Evolutionary conservation across 208 protist species (phyloP).

Genomic region (Crithidia bombi): DNA sequence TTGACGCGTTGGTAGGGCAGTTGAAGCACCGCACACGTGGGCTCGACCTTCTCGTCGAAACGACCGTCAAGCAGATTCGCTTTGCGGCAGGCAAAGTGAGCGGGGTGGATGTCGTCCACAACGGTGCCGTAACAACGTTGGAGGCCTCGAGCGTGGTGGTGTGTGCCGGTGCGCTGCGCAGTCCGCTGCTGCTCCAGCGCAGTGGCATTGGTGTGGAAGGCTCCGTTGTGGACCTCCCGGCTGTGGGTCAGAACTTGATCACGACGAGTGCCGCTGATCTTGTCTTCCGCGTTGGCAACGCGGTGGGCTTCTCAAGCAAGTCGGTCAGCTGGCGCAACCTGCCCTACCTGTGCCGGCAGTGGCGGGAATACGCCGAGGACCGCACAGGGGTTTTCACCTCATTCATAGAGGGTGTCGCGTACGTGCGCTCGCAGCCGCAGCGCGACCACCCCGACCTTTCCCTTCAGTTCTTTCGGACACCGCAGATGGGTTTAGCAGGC

Average conservation of each 20-base stretch:
- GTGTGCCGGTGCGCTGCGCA: constrained; percentile 58
- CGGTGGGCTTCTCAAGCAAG: constrained; percentile 50
- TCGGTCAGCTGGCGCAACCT: constrained; percentile 66
- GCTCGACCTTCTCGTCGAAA: constrained; percentile 41
- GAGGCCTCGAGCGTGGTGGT: constrained; percentile 40
- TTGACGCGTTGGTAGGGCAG: constrained; percentile 50
- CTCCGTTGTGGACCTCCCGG: constrained; percentile 40
- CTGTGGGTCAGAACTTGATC: constrained; percentile 73
- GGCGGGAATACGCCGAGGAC: constrained; percentile 77
- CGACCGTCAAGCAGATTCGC: constrained; percentile 38
- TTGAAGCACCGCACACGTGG: constrained; percentile 38
- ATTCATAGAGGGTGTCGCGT: constrained; percentile 59
- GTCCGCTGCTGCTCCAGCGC: constrained; percentile 59
- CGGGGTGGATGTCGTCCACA: constrained; percentile 28
- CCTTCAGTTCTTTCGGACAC: constrained; percentile 63
- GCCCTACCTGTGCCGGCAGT: constrained; percentile 60
- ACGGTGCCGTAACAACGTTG: constrained; percentile 3
- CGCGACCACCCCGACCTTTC: constrained; percentile 50
- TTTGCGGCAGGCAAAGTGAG: constrained; percentile 31
- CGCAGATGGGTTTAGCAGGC: constrained; percentile 47
- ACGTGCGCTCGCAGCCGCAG: constrained; percentile 53
- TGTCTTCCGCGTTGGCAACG: constrained; percentile 47
- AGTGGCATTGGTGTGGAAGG: constrained; percentile 62
- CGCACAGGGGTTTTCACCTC: constrained; percentile 63
- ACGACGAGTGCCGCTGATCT: constrained; percentile 48